Conservation (phyloP, 202 grass and related monocot genomes). For the Schoenoplectus tabernaemontani region DNA sequence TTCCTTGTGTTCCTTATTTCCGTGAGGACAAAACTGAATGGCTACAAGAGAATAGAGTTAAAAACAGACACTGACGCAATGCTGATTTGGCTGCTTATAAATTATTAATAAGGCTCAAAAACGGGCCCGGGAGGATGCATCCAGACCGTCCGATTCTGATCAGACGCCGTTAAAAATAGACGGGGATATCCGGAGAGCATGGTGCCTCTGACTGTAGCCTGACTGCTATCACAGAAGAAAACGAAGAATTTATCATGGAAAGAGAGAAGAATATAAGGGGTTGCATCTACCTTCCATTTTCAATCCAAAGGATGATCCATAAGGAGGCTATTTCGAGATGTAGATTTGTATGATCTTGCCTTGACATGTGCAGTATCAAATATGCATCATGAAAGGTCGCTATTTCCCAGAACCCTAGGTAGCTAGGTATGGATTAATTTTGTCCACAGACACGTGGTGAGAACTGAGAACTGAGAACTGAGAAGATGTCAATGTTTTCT, state of each 20-base stretch:
- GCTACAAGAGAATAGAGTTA: slow-evolving; percentile 14
- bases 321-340: too few species aligned
- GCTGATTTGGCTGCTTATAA: slow-evolving; percentile 5
- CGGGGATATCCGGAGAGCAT: neutral
- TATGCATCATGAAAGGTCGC: too few species aligned
- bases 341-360: too few species aligned
- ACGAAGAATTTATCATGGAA: neutral
- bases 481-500: too few species aligned
- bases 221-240: neutral
- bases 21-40: neutral
- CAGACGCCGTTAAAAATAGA: neutral
- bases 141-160: neutral
- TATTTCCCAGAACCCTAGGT: too few species aligned
- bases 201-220: neutral
- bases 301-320: neutral
- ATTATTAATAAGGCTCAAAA: neutral
- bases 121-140: neutral
- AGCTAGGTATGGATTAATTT: too few species aligned
- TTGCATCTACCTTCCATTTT: neutral
- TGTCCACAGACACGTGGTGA: too few species aligned
- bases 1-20: neutral
- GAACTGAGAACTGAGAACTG: too few species aligned
- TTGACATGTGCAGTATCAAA: too few species aligned
- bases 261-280: neutral
- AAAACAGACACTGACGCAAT: slow-evolving; percentile 11